Evolutionary conservation across 495 filamentous ascomycete genomes (phyloP), one percentile per base, ranked within the genome.

Genomic region (Friedmanniomyces simplex): DNA sequence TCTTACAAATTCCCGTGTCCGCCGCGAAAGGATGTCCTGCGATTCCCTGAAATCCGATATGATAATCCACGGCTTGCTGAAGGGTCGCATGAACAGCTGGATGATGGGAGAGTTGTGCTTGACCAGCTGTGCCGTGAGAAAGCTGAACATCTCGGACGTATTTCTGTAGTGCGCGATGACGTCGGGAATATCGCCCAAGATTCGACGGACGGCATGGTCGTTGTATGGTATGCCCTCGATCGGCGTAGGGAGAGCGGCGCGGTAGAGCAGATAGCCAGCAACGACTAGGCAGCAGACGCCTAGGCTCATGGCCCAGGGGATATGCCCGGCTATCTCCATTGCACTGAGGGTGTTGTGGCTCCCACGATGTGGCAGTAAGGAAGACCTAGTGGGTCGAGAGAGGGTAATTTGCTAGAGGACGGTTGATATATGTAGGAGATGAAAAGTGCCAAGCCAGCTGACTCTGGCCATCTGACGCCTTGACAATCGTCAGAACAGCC

Each of bases 161-260:
- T 41, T 20, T 13, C 6, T 26, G 2, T 11, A 13, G 22, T 47
- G 20, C 6, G 20, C 21, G 4, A 60, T 32, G 24, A 45, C 22
- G 7, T 43, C 42, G 1, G 45, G 52, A 3, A 61, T 28, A 51
- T 61, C 58, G 8, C 58, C 58, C n/a, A 61, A 24, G 2, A 53
- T 18, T 4, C 52, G 16, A 8, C 28, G 47, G 3, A 30, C 43
- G 1, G 58, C 18, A 16, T 18, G 26, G 20, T 24, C 16, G 34
- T 54, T 46, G 28, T 56, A 56, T 16, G 58, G 52, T n/a, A 61
- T 61, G 12, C 57, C 57, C 0, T 28, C 43, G 12, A 61, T 56
- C 6, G 58, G 58, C 34, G 22, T 43, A 13, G 58, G 58, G 36
- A 61, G 45, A 11, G 41, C 16, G 8, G 18, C 14, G 16, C 52